Evolutionary conservation across 1,284 basidiomycete genomes (phyloP).

Genomic region (Irpex lacteus): DNA sequence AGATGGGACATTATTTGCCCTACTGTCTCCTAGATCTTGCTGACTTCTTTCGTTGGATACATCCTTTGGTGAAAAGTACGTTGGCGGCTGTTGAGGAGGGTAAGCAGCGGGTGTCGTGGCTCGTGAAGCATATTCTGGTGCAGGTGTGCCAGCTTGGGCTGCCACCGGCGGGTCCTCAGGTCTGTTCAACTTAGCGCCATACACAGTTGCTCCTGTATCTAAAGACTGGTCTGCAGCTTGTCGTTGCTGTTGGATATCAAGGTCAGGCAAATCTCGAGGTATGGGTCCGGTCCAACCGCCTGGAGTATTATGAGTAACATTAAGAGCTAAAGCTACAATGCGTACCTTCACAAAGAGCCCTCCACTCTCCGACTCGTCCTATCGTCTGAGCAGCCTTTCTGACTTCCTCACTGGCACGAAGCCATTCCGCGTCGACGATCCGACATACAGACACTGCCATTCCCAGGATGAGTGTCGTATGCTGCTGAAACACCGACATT

Average conservation of each 20-base stretch:
- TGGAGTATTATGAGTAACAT: slow-evolving; percentile 1
- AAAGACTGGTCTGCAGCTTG: slow-evolving; percentile 7
- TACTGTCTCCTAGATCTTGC: slow-evolving; percentile 4
- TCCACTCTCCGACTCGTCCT: slow-evolving; percentile 68
- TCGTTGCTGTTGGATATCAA: slow-evolving; percentile 21
- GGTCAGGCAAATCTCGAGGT: slow-evolving; percentile 51
- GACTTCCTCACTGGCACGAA: slow-evolving; percentile 66
- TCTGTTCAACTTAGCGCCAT: background rate
- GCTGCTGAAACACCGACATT: slow-evolving; percentile 56
- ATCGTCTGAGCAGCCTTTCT: slow-evolving; percentile 62
- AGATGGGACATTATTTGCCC: slow-evolving; percentile 5
- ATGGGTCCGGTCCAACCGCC: slow-evolving; percentile 59
- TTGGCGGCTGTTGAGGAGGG: slow-evolving; percentile 11
- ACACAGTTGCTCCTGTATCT: background rate
- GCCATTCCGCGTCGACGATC: slow-evolving; percentile 76
- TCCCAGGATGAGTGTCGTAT: slow-evolving; percentile 50
- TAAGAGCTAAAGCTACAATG: too few species aligned
- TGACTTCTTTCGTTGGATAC: background rate
- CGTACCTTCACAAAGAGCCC: slow-evolving; percentile 60
- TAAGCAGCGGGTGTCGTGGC: slow-evolving; percentile 18
- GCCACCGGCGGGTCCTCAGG: background rate
- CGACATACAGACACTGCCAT: slow-evolving; percentile 64
- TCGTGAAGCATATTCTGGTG: slow-evolving; percentile 25
- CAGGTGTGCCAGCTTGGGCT: slow-evolving; percentile 10
- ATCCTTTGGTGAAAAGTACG: slow-evolving; percentile 14